Evolutionary conservation across 164 flowering plant genomes (phyloP).

Genomic region (Litsea cubeba): DNA sequence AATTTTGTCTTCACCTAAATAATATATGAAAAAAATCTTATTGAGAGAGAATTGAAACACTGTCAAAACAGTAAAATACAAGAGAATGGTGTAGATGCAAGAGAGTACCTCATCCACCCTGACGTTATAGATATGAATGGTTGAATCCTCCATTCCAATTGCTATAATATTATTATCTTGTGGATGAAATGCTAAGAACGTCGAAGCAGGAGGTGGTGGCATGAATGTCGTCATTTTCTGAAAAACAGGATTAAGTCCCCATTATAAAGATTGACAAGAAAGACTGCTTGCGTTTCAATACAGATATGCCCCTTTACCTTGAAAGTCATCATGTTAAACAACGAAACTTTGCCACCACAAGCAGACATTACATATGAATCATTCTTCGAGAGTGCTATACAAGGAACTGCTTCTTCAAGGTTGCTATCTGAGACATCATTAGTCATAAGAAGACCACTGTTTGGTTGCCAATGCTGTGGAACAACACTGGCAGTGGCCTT

Average conservation of each 20-base stretch:
- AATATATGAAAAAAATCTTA: neutral
- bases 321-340: conserved; percentile 97
- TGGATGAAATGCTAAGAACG: conserved; percentile 95
- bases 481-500: conserved; percentile 84
- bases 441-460: conserved; percentile 89
- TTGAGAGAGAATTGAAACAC: neutral
- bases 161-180: conserved; percentile 92
- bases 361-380: conserved; percentile 98
- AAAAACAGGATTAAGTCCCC: neutral
- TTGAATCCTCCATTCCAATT: conserved; percentile 93
- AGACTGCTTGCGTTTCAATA: neutral
- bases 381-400: conserved; percentile 96
- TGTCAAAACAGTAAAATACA: neutral
- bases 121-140: conserved; percentile 85
- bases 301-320: conserved; percentile 43
- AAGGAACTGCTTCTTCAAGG: conserved; percentile 84
- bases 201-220: conserved; percentile 91
- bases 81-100: neutral
- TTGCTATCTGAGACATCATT: conserved; percentile 77
- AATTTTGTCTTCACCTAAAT: conserved; percentile 69
- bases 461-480: conserved; percentile 97
- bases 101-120: conserved; percentile 77
- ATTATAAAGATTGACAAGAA: neutral
- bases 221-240: conserved; percentile 95
- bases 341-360: conserved; percentile 85